Conservation (phyloP, 2,329 filamentous ascomycete genomes). For the Colletotrichum neosansevieriae region DNA sequence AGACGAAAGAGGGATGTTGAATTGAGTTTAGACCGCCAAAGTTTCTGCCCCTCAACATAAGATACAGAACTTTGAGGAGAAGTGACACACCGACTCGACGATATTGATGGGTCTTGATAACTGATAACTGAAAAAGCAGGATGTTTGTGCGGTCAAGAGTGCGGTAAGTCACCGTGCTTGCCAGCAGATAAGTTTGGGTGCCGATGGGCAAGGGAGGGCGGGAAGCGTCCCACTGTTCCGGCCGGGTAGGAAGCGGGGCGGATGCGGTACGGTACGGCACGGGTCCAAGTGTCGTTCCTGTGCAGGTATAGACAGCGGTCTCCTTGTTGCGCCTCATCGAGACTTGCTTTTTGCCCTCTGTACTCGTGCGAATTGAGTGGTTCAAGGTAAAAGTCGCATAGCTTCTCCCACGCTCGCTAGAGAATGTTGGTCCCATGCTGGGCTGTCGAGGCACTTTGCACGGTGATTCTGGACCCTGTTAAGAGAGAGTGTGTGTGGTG, state of each 20-base stretch:
- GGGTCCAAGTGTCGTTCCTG: not conserved
- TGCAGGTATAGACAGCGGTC: not conserved
- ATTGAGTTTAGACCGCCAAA: constrained; percentile 17
- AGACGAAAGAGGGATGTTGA: not conserved
- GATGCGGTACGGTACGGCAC: constrained; percentile 2
- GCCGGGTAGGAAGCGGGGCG: constrained; percentile 19
- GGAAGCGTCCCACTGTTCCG: constrained; percentile 18
- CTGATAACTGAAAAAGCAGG: not conserved
- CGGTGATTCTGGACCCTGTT: not conserved
- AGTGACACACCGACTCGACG: constrained; percentile 12
- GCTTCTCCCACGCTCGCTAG: not conserved
- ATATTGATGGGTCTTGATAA: not conserved
- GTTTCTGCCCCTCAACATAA: no score
- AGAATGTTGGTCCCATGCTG: no score
- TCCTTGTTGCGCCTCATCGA: not conserved
- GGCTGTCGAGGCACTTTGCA: not conserved
- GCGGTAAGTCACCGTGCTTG: not conserved
- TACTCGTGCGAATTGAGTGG: no score
- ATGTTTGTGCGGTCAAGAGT: constrained; percentile 1
- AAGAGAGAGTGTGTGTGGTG: no score
- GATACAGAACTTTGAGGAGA: not conserved
- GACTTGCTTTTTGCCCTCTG: not conserved
- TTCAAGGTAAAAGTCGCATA: not conserved
- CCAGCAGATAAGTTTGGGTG: not conserved
- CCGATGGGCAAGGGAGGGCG: not conserved